Base-by-base conservation (phyloP, 768 basidiomycete species). In the Phylloporus arenicola region DNA sequence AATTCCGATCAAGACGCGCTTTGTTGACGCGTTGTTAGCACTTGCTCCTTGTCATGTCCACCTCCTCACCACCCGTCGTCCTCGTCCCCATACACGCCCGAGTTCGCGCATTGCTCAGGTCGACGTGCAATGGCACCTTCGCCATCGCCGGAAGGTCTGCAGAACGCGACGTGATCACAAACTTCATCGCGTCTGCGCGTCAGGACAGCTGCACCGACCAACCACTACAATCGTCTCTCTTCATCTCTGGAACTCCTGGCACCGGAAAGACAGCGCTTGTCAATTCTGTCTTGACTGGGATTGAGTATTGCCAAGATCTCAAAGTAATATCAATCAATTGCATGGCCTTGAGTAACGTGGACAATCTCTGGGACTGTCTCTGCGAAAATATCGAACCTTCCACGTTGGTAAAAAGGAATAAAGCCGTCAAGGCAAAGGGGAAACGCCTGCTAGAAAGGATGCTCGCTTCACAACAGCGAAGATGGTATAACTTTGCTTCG, bases 171-270 rank as follows among this genome's bases (percentile, higher is more conserved):
- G 64, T 64, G 13, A 81, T 92, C 60, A 64, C 70, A 17, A 64
- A 73, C 11, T 92, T 91, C 68, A 63, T 91, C 57, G 60, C 69
- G 19, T 71, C 76, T 5, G 84, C 86, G 61, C 61, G 81, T 20
- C 64, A 68, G 25, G 50, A 65, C 40, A 59, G 63, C 17, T 22
- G 29, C 24, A 16, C 47, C 16, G 27, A 39, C 19, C 59, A 58
- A 22, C 52, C 53, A 4, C 47, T 53, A 20, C 61, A 69, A 24
- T 72, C 80, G 10, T 76, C 80, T 38, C 74, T 95, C 51, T 97
- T 94, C 67, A 84, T 97, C 46, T 94, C 93, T 9, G 95, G 95
- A 9, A 82, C 91, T 2, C 92, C 93, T 4, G 95, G 94, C 1
- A 92, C 91, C 3, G 92, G 92, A 17, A 94, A 95, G 72, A 94